These are phyloP conservation scores for Choiromyces venosus DNA, from an alignment of 495 filamentous ascomycete genomes.

Conservation along the genomic window DNA sequence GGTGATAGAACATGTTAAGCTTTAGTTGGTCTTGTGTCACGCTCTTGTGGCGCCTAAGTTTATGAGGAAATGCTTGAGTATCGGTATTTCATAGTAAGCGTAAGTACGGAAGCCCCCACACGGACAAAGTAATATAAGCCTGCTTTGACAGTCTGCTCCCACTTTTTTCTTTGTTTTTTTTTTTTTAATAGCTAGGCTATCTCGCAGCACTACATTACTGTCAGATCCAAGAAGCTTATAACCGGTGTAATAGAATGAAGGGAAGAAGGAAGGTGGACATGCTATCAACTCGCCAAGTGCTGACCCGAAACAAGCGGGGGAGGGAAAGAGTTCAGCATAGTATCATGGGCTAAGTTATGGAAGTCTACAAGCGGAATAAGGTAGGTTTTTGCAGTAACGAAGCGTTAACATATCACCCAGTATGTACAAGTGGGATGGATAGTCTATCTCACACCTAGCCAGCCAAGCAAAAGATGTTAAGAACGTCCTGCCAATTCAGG, in stretches of 20 bases:
- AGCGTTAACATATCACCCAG: too few relatives aligned
- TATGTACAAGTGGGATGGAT: too few relatives aligned
- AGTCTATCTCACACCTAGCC: too few relatives aligned
- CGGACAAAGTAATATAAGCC: not conserved
- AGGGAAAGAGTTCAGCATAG: not conserved
- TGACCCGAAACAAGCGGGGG: not conserved
- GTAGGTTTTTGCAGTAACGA: too few relatives aligned
- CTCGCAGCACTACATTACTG: not conserved
- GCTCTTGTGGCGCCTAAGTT: not conserved
- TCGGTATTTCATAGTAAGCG: not conserved
- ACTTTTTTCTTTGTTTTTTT: too few relatives aligned
- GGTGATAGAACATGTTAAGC: not conserved
- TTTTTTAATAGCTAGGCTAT: not conserved
- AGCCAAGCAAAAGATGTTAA: too few relatives aligned
- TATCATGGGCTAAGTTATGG: not conserved
- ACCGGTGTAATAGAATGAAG: not conserved
- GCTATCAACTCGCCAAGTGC: not conserved
- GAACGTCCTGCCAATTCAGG: too few relatives aligned
- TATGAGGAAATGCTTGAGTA: not conserved
- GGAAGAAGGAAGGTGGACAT: not conserved
- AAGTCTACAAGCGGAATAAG: not conserved
- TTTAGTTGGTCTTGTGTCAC: not conserved
- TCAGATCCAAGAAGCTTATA: not conserved
- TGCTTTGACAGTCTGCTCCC: not conserved
- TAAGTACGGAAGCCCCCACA: not conserved